Base-by-base conservation (phyloP, 805 yeast genomes). In the Aciculoconidium aculeatum region DNA sequence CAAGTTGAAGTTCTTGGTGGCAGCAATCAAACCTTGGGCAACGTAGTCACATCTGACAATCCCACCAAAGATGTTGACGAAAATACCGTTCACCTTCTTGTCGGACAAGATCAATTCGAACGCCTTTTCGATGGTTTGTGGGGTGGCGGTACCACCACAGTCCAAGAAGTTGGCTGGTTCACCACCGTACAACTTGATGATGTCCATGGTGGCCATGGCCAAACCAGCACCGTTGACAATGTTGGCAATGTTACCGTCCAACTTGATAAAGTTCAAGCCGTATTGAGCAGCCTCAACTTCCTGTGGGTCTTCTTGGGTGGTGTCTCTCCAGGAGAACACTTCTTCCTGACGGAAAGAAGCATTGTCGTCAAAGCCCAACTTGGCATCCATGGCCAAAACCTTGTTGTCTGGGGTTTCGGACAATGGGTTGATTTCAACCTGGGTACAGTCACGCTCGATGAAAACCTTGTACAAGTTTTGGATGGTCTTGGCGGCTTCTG, bases 171-270 rank as follows among this genome's bases (percentile, higher is more conserved):
- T 92, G 44, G 98, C 99, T 51, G 99, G 99, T 47, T 77, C 83
- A 62, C 99, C 99, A 53, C 97, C 96, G 70, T 87, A 84, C 51
- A 92, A 77, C 70, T 92, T 87, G 71, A 92, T 86, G 60, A 94
- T 94, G 66, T 92, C 99, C 96, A 92, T 88, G 44, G 99, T 92
- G 49, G 99, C 99, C 99, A 92, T 92, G 52, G 99, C 99, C 58
- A 92, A 76, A 64, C 99, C 99, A 36, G 99, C 99, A 72, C 99
- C 99, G 65, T 92, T 92, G 60, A 92, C 99, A 41, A 92, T 73
- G 72, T 96, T 90, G 51, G 98, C 99, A 55, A 92, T 90, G 74
- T 87, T 85, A 65, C 99, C 99, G 56, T 90, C 94, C 57, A 92
- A 79, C 71, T 92, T 92, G 70, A 92, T 94, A 64, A 90, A 92